phyloP scores from a whole-genome alignment of 192 early-diverging fungal genomes.

The Jimgerdemannia flammicorona region DNA sequence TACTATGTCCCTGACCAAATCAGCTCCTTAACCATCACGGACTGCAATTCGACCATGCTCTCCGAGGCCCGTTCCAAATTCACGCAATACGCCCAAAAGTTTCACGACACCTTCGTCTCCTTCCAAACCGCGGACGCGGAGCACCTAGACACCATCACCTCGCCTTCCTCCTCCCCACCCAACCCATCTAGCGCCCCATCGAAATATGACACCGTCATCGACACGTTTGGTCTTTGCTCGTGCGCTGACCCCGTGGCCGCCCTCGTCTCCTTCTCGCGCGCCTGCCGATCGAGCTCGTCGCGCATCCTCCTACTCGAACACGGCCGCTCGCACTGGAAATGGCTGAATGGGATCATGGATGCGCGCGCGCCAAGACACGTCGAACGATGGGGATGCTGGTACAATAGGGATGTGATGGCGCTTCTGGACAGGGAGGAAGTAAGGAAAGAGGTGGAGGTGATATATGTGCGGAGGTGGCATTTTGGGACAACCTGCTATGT shows the following conservation, averaged over 20 bases:
- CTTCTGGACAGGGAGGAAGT: constrained; percentile 42
- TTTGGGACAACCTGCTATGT: constrained; percentile 66
- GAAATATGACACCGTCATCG: constrained; percentile 58
- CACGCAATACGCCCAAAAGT: constrained; percentile 19
- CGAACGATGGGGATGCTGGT: constrained; percentile 66
- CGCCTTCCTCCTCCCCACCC: not conserved
- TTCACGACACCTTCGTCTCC: constrained; percentile 10
- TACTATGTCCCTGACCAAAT: constrained; percentile 45
- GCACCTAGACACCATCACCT: constrained; percentile 8
- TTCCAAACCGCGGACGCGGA: constrained; percentile 37
- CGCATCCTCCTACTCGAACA: constrained; percentile 62
- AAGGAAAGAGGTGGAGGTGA: constrained; percentile 46
- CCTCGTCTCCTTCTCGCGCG: constrained; percentile 41
- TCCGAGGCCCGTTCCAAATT: constrained; percentile 32
- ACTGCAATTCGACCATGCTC: constrained; percentile 50
- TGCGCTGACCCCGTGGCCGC: constrained; percentile 47
- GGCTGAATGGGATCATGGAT: constrained; percentile 55
- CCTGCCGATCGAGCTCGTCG: constrained; percentile 35
- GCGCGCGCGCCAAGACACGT: constrained; percentile 56
- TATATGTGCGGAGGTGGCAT: constrained; percentile 48
- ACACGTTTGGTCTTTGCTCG: constrained; percentile 68
- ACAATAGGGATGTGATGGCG: constrained; percentile 57
- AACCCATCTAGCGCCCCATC: not conserved
- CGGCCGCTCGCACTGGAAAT: constrained; percentile 48
- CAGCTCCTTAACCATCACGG: constrained; percentile 44